Percentiles rank a stretch among this genome's conserved stretches.
Conservation (phyloP, 805 yeast genomes). For the Candida peoriensis region DNA sequence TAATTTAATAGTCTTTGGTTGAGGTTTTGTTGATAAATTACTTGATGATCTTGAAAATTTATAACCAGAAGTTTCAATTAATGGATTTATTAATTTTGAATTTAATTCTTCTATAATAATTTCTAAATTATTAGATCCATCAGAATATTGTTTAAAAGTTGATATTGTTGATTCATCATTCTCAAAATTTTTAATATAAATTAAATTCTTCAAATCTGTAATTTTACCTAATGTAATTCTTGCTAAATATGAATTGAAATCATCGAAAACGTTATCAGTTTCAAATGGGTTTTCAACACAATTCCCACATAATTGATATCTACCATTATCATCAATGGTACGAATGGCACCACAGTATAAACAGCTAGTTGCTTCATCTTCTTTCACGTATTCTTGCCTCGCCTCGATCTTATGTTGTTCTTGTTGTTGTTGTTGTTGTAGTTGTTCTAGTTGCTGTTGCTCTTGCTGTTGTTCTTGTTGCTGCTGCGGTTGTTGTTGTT, state of each 20-base stretch:
- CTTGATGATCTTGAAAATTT: slow-evolving; percentile 20
- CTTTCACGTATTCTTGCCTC: slow-evolving; percentile 1
- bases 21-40: slow-evolving; percentile 18
- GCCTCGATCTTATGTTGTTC: too few species aligned
- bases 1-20: slow-evolving; percentile 22
- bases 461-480: too few species aligned
- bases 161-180: slow-evolving; percentile 11
- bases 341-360: slow-evolving; percentile 22
- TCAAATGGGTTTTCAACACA: slow-evolving; percentile 23
- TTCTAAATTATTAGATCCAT: slow-evolving; percentile 13
- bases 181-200: slow-evolving; percentile 16
- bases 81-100: slow-evolving; percentile 11
- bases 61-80: slow-evolving; percentile 20
- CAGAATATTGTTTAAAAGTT: slow-evolving; percentile 11
- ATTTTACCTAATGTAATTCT: slow-evolving; percentile 14
- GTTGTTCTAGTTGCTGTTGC: too few species aligned
- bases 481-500: too few species aligned
- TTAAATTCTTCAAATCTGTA: slow-evolving; percentile 16
- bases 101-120: slow-evolving; percentile 13
- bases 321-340: slow-evolving; percentile 23
- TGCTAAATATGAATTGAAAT: slow-evolving; percentile 15
- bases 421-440: too few species aligned
- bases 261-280: slow-evolving; percentile 20
- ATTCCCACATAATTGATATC: slow-evolving; percentile 22
- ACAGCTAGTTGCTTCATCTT: slow-evolving; percentile 13